Conservation (phyloP, 441 rosid genomes). For the Mallotus japonicus region DNA sequence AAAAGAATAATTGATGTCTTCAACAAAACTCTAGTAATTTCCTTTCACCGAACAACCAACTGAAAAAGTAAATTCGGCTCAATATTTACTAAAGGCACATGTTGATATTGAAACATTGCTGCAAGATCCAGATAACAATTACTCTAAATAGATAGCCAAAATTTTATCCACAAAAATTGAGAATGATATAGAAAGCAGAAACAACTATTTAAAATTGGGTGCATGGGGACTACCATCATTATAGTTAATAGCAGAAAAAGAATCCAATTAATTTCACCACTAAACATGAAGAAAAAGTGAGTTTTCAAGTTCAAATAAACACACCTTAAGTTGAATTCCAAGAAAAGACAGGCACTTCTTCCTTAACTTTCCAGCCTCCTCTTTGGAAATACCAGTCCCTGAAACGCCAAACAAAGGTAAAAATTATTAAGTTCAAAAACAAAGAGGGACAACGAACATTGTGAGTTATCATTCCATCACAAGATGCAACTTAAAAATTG, state of each 20-base stretch:
- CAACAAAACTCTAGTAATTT: neutral
- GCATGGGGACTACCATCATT: neutral
- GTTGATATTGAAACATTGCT: neutral
- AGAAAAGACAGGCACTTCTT: slow-evolving; percentile 71
- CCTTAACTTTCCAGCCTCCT: slow-evolving; percentile 58
- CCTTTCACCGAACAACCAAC: neutral
- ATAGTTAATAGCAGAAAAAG: neutral
- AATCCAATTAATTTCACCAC: neutral
- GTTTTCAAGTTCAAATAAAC: slow-evolving; percentile 6
- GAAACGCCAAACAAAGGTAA: slow-evolving; percentile 17
- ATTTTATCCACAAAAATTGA: neutral
- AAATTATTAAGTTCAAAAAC: neutral
- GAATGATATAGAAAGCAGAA: neutral
- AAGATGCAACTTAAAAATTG: neutral
- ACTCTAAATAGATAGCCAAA: neutral
- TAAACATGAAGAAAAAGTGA: neutral
- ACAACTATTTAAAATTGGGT: neutral
- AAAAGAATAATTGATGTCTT: neutral
- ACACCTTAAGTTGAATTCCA: slow-evolving; percentile 58
- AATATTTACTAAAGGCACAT: neutral
- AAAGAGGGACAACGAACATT: neutral
- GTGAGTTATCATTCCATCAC: neutral
- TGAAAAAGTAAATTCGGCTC: neutral
- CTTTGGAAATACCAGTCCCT: slow-evolving; percentile 80
- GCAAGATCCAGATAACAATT: too few species aligned